These are phyloP conservation scores for Russula virescens DNA, from an alignment of 768 basidiomycete genomes.

Conservation along the genomic window DNA sequence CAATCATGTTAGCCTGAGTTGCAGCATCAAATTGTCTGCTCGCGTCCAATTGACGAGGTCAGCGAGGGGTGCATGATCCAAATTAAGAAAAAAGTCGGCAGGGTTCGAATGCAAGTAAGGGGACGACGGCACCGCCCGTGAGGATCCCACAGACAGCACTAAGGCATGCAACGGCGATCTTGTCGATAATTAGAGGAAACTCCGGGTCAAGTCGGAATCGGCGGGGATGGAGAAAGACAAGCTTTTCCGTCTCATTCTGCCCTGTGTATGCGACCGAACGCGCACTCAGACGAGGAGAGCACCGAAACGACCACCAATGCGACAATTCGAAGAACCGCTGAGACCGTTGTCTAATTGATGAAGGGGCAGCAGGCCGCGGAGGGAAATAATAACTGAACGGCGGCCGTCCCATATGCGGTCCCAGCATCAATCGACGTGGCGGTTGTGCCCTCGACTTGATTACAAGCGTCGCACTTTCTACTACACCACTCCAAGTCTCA, in stretches of 20 bases:
- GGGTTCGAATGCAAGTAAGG: slow-evolving; percentile 47
- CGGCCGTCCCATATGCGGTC: too few species aligned
- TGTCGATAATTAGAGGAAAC: slow-evolving; percentile 42
- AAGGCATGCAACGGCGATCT: slow-evolving; percentile 43
- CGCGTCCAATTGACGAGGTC: slow-evolving; percentile 35
- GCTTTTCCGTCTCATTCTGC: slow-evolving; percentile 42
- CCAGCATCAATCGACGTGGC: too few species aligned
- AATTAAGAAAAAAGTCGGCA: too few species aligned
- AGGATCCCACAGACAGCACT: slow-evolving; percentile 45
- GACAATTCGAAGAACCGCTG: slow-evolving; percentile 10
- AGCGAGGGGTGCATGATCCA: too few species aligned
- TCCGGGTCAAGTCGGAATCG: slow-evolving; percentile 52
- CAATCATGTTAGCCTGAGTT: slow-evolving; percentile 47
- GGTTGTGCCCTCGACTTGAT: too few species aligned
- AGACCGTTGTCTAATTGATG: not conserved
- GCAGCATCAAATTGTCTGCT: slow-evolving; percentile 46
- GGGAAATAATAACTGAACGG: not conserved
- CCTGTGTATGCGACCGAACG: slow-evolving; percentile 40
- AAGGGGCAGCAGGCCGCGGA: not conserved
- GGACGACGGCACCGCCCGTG: slow-evolving; percentile 44
- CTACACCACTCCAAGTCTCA: too few species aligned
- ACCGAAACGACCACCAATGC: slow-evolving; percentile 25
- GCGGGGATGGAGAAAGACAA: slow-evolving; percentile 46
- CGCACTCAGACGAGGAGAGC: slow-evolving; percentile 16
- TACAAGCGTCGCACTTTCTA: too few species aligned